Evolutionary conservation across 2,329 filamentous ascomycete genomes (phyloP).

Genomic region (Claviceps spartinae): DNA sequence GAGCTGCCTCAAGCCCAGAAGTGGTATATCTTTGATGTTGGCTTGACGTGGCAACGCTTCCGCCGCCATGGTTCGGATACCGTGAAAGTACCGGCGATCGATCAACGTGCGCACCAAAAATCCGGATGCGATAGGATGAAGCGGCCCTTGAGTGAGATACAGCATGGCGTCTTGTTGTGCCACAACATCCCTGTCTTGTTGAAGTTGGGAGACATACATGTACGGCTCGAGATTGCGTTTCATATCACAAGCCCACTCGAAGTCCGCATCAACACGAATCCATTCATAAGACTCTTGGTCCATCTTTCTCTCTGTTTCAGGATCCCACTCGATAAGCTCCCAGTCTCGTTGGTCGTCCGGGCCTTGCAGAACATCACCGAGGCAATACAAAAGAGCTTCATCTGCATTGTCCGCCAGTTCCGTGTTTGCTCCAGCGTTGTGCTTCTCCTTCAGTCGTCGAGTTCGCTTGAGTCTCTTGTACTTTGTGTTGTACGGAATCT

Average conservation of each 20-base stretch:
- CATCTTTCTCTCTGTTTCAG: constrained; percentile 82
- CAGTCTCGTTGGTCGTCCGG: constrained; percentile 73
- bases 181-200: constrained; percentile 92
- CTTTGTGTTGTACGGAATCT: constrained; percentile 97
- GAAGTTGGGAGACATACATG: constrained; percentile 95
- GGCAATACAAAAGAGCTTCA: constrained; percentile 75
- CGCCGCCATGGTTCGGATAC: constrained; percentile 77
- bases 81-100: constrained; percentile 86
- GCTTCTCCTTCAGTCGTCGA: constrained; percentile 66
- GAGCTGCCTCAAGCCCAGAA: constrained; percentile 73
- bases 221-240: constrained; percentile 74
- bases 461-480: constrained; percentile 94
- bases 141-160: constrained; percentile 51
- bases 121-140: constrained; percentile 73
- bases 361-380: constrained; percentile 79
- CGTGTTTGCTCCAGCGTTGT: constrained; percentile 38
- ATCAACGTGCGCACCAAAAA: constrained; percentile 82
- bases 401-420: constrained; percentile 53
- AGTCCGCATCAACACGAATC: constrained; percentile 96
- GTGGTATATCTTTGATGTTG: constrained; percentile 48
- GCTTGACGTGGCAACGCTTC: constrained; percentile 66
- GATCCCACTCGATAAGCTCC: constrained; percentile 78
- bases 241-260: constrained; percentile 90
- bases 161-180: constrained; percentile 70
- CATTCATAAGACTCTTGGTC: constrained; percentile 95